These are phyloP conservation scores for Lentinula sp. DNA, from an alignment of 768 basidiomycete species.

Conservation along the genomic window DNA sequence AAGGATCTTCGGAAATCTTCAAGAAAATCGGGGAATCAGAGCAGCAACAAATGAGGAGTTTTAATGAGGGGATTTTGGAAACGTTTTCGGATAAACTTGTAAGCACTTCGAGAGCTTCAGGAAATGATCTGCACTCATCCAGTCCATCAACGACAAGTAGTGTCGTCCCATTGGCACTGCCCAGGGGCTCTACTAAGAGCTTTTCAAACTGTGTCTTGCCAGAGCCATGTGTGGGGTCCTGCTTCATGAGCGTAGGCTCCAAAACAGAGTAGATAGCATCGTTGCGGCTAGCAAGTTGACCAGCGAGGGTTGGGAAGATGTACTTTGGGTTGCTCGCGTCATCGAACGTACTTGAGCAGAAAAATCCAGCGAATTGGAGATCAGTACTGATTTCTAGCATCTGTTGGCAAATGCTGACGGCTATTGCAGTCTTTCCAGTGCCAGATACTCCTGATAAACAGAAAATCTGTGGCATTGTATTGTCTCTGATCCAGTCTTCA, in stretches of 20 bases:
- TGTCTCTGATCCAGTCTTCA: background rate
- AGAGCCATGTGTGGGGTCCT: background rate
- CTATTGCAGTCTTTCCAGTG: constrained; percentile 1
- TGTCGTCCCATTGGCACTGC: background rate
- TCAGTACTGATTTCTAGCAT: background rate
- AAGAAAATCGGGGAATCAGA: background rate
- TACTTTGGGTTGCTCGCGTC: background rate
- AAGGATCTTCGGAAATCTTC: background rate
- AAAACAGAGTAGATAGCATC: background rate
- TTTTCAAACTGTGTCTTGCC: background rate
- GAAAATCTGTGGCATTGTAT: background rate
- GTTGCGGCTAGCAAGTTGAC: background rate
- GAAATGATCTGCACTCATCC: background rate
- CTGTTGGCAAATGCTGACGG: background rate
- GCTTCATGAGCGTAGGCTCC: background rate
- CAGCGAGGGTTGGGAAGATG: constrained; percentile 4
- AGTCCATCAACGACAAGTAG: constrained; percentile 4
- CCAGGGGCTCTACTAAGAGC: background rate
- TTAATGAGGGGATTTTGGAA: background rate
- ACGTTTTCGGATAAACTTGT: background rate
- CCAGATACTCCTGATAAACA: background rate
- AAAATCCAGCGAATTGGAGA: background rate
- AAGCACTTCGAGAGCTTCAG: background rate
- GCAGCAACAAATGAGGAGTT: background rate
- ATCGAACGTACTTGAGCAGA: constrained; percentile 2